These are phyloP conservation scores for Trichoderma virens DNA, from an alignment of 495 filamentous ascomycete genomes.

Conservation along the genomic window DNA sequence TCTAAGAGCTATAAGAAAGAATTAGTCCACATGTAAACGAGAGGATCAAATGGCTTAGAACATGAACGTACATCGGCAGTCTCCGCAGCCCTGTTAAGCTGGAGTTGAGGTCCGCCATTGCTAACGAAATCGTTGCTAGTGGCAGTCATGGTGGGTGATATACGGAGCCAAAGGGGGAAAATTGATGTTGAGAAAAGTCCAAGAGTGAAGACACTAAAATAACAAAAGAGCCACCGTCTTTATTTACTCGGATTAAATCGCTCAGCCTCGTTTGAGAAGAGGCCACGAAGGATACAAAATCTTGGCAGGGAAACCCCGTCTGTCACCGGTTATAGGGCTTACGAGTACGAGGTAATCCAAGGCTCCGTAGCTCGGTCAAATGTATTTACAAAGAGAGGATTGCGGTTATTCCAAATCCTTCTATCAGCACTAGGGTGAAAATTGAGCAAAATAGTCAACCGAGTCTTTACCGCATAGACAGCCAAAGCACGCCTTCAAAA, in stretches of 20 bases:
- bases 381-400: not conserved
- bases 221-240: too few relatives aligned
- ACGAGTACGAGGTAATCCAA: too few relatives aligned
- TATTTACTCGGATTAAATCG: too few relatives aligned
- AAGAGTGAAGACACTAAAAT: not conserved
- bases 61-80: conserved; percentile 44
- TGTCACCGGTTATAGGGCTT: too few relatives aligned
- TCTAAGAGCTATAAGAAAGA: conserved; percentile 51
- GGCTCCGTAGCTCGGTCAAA: not conserved
- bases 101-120: not conserved
- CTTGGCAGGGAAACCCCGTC: too few relatives aligned
- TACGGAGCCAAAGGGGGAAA: not conserved
- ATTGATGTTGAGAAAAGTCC: not conserved
- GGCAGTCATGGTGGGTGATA: not conserved
- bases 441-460: not conserved
- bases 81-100: conserved; percentile 41
- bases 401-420: not conserved
- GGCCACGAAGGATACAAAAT: not conserved
- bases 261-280: not conserved
- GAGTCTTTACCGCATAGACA: not conserved
- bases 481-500: not conserved
- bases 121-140: conserved; percentile 1
- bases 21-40: not conserved
- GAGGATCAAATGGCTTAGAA: not conserved
- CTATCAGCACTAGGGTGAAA: not conserved